Evolutionary conservation across 2,329 filamentous ascomycete genomes (phyloP).

Genomic region (Xylariomycetidae sp.): DNA sequence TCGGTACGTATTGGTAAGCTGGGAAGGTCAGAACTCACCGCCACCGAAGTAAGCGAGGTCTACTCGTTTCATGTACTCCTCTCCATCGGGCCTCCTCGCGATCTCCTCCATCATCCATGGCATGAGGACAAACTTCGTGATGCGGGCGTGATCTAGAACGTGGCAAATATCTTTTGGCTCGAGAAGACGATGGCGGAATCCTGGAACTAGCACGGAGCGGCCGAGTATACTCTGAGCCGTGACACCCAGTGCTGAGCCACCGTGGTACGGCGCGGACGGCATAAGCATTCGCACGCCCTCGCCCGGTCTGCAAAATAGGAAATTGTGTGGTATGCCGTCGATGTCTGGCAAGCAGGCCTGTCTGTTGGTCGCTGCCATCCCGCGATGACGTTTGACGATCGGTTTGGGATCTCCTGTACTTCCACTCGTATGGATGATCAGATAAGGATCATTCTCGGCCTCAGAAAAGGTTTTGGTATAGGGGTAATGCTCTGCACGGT

Average conservation of each 20-base stretch:
- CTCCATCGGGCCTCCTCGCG: conserved; percentile 11
- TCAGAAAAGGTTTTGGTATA: conserved; percentile 16
- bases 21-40: conserved; percentile 8
- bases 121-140: conserved; percentile 9
- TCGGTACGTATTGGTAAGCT: neutral
- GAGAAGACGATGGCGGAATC: conserved; percentile 13
- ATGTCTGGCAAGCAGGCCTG: conserved; percentile 9
- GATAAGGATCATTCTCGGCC: conserved; percentile 11
- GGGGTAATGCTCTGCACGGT: conserved; percentile 10
- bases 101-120: conserved; percentile 18
- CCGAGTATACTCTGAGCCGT: conserved; percentile 11
- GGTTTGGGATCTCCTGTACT: conserved; percentile 16
- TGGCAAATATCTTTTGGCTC: conserved; percentile 8
- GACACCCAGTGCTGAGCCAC: conserved; percentile 7
- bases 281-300: conserved; percentile 11
- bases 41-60: conserved; percentile 12
- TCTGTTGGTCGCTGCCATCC: conserved; percentile 5
- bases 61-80: conserved; percentile 12
- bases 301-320: conserved; percentile 5
- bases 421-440: conserved; percentile 15
- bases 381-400: conserved; percentile 6
- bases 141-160: conserved; percentile 8
- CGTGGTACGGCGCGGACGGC: conserved; percentile 14
- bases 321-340: conserved; percentile 8
- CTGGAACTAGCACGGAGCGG: conserved; percentile 11